Conservation (phyloP, 352 stramenopile genomes). For the Pythium aphanidermatum region DNA sequence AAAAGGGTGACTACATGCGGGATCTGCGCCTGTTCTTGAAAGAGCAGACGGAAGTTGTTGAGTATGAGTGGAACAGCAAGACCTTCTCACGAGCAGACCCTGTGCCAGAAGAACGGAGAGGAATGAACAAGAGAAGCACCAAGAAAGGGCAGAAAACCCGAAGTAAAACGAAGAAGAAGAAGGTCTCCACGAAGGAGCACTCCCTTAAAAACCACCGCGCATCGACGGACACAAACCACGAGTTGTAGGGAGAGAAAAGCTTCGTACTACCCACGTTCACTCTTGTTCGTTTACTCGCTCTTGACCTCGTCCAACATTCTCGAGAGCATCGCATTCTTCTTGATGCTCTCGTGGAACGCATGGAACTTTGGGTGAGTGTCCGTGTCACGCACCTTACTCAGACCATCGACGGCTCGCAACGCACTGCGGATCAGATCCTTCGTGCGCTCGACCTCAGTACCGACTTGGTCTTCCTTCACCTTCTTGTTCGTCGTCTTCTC, state of each 20-base stretch:
- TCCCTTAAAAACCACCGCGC: too few relatives aligned
- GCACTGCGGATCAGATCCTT: conserved; percentile 96
- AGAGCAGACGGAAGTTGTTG: conserved; percentile 39
- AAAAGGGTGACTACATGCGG: conserved; percentile 43
- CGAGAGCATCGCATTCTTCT: conserved; percentile 60
- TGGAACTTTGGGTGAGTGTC: conserved; percentile 72
- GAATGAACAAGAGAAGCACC: neutral
- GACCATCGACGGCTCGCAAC: conserved; percentile 82
- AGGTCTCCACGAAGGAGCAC: conserved; percentile 5
- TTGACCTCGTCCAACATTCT: conserved; percentile 61
- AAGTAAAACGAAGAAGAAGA: conserved; percentile 2
- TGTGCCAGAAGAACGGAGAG: conserved; percentile 2
- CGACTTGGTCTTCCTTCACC: conserved; percentile 93
- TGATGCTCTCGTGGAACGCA: conserved; percentile 50
- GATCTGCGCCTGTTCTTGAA: conserved; percentile 49
- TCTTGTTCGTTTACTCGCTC: conserved; percentile 29
- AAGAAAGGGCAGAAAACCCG: neutral
- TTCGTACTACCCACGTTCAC: conserved; percentile 17
- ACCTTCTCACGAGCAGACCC: conserved; percentile 16
- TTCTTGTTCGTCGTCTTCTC: conserved; percentile 96
- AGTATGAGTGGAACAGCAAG: conserved; percentile 64
- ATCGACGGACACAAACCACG: conserved; percentile 12
- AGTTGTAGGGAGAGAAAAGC: conserved; percentile 25
- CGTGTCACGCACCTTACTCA: conserved; percentile 62
- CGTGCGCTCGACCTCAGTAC: conserved; percentile 93